Evolutionary conservation across 805 yeast species (phyloP), one percentile per base, ranked within the genome.

Genomic region (Hanseniaspora clermontiae): DNA sequence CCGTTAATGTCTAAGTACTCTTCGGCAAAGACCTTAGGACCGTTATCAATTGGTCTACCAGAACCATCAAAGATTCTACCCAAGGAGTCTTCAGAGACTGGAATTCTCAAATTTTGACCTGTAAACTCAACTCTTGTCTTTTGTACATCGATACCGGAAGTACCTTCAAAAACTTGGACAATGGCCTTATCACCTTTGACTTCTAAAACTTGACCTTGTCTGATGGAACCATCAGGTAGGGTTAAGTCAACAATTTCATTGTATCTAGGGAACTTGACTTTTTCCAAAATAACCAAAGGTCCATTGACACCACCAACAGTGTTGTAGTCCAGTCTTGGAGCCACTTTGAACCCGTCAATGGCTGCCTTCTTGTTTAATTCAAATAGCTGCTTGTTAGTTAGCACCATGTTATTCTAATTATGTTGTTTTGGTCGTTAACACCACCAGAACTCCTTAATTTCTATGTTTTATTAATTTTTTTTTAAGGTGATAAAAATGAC

Each of bases 61-160:
- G 97, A 90, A 71, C 99, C 99, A 73, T 93, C 96, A 71, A 93
- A 93, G 62, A 93, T 87, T 77, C 99, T 85, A 62, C 99, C 99
- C 68, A 95, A 77, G 78, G 90, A 84, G 69, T 93, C 99, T 72
- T 93, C 98, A 57, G 95, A 84, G 27, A 93, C 98, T 24, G 97
- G 85, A 61, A 93, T 87, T 71, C 83, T 87, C 77, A 93, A 78
- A 72, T 82, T 87, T 70, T 91, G 83, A 60, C 99, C 98, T 43
- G 98, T 90, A 74, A 93, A 91, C 73, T 95, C 97, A 59, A 95
- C 96, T 59, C 89, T 80, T 51, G 99, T 93, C 76, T 90, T 93
- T 75, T 93, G 90, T 61, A 93, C 97, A 76, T 93, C 99, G 64
- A 93, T 87, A 67, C 98, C 99, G 5, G 96, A 84, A 53, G 99